phyloP scores from a whole-genome alignment of 495 filamentous ascomycete species.

The Aspergillus biplanus region DNA sequence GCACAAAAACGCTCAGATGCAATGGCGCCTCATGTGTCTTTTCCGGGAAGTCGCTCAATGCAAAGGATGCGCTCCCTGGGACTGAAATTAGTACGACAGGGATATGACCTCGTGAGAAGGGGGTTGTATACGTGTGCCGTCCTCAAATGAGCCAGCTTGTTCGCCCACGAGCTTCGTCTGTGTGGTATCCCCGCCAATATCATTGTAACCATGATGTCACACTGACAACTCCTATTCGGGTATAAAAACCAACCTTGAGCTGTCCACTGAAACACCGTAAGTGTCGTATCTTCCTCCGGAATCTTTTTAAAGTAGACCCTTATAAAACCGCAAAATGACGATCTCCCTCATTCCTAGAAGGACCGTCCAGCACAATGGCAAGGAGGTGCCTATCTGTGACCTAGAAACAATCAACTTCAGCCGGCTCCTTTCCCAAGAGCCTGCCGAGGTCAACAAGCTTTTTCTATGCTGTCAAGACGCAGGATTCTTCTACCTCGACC shows the following conservation, averaged over 20 bases:
- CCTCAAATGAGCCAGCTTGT: background rate
- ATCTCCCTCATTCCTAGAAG: background rate
- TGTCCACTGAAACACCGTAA: background rate
- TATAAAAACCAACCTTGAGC: background rate
- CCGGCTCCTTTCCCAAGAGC: conserved; percentile 2
- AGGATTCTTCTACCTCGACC: conserved; percentile 10
- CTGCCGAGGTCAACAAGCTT: conserved; percentile 3
- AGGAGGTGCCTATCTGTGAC: conserved; percentile 8
- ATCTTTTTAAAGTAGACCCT: background rate
- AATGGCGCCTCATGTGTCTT: background rate
- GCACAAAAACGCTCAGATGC: background rate
- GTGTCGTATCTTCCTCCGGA: background rate
- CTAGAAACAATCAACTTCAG: conserved; percentile 4
- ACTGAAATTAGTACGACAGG: background rate
- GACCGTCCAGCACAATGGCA: conserved; percentile 1
- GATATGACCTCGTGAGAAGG: background rate
- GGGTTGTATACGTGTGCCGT: background rate
- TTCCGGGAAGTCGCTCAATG: background rate
- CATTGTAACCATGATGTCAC: background rate
- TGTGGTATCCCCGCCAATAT: background rate
- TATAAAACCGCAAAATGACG: background rate
- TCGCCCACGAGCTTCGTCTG: background rate
- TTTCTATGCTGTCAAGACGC: background rate
- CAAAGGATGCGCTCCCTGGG: background rate
- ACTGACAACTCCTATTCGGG: background rate